A percentile compares a stretch with the other conserved stretches of the same genome.
These are phyloP conservation scores for Lasiodiplodia citricola DNA, from an alignment of 2,329 filamentous ascomycete species.

Conservation along the genomic window DNA sequence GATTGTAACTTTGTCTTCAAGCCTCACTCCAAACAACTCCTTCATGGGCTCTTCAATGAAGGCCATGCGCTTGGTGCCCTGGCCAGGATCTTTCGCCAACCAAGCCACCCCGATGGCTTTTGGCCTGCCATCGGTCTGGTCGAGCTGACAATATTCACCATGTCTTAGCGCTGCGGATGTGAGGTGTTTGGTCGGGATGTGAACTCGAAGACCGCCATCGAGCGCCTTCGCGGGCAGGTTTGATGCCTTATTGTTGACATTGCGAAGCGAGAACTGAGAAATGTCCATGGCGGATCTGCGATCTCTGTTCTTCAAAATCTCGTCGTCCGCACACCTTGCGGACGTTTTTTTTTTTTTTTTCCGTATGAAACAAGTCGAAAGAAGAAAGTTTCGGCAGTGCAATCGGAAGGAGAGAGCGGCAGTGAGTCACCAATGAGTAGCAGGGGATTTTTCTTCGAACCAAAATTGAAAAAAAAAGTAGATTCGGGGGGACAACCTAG, in stretches of 20 bases:
- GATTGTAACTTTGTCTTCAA: conserved; percentile 72
- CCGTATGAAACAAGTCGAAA: neutral
- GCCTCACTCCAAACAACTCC: conserved; percentile 72
- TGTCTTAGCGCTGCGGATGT: conserved; percentile 59
- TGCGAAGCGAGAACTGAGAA: conserved; percentile 11
- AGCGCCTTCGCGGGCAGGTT: conserved; percentile 54
- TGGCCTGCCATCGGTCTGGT: conserved; percentile 43
- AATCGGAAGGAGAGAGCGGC: neutral
- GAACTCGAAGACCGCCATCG: conserved; percentile 65
- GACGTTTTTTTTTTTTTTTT: neutral
- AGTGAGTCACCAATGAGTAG: neutral
- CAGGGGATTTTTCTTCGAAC: conserved; percentile 1
- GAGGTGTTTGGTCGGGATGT: conserved; percentile 62
- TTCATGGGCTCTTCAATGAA: conserved; percentile 76
- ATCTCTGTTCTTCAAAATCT: neutral
- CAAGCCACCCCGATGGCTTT: conserved; percentile 67
- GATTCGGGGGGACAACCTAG: neutral
- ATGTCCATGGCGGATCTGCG: conserved; percentile 12
- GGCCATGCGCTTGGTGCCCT: conserved; percentile 42
- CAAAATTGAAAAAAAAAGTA: neutral
- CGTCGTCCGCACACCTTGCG: neutral
- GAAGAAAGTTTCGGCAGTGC: neutral
- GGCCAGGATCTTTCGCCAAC: conserved; percentile 56
- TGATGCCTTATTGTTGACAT: conserved; percentile 53
- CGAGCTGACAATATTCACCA: conserved; percentile 64